Percentiles rank a stretch among this genome's conserved stretches.
Conservation (phyloP, 208 protist species). For the Trypanosoma scelopori region DNA sequence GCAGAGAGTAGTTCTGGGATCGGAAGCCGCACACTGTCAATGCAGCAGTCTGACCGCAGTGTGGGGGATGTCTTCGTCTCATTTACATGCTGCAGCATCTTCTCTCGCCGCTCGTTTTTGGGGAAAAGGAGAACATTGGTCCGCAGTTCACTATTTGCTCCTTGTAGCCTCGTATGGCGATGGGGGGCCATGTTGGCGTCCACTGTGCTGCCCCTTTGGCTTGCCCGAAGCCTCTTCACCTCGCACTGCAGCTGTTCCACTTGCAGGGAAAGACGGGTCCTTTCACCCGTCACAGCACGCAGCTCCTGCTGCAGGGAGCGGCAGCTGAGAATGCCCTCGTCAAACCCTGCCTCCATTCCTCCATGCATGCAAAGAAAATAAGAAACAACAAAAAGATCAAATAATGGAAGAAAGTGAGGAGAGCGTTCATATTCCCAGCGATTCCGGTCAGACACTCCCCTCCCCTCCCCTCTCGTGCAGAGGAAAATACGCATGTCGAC, state of each 20-base stretch:
- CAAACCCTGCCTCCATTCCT: not conserved
- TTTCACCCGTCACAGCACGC: conserved; percentile 2
- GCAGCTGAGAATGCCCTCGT: not conserved
- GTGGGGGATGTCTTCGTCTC: not conserved
- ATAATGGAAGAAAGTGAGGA: not conserved
- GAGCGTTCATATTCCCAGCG: too few relatives aligned
- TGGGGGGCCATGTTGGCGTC: too few relatives aligned
- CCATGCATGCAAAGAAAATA: not conserved
- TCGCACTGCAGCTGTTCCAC: conserved; percentile 10
- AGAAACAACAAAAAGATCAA: conserved; percentile 13
- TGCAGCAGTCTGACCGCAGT: not conserved
- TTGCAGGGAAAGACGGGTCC: not conserved
- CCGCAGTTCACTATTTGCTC: too few relatives aligned
- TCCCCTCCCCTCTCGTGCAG: too few relatives aligned
- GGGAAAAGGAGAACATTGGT: too few relatives aligned
- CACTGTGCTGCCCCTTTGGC: not conserved
- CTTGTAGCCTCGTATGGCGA: too few relatives aligned
- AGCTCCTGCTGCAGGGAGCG: conserved; percentile 2
- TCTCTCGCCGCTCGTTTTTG: not conserved
- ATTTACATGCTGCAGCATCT: not conserved
- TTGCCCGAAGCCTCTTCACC: not conserved
- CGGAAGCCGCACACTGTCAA: conserved; percentile 18
- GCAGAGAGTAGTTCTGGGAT: not conserved
- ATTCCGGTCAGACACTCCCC: too few relatives aligned
- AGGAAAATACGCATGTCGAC: too few relatives aligned